Base-by-base conservation (phyloP, 1,284 basidiomycete genomes). In the Puccinia coronata region DNA sequence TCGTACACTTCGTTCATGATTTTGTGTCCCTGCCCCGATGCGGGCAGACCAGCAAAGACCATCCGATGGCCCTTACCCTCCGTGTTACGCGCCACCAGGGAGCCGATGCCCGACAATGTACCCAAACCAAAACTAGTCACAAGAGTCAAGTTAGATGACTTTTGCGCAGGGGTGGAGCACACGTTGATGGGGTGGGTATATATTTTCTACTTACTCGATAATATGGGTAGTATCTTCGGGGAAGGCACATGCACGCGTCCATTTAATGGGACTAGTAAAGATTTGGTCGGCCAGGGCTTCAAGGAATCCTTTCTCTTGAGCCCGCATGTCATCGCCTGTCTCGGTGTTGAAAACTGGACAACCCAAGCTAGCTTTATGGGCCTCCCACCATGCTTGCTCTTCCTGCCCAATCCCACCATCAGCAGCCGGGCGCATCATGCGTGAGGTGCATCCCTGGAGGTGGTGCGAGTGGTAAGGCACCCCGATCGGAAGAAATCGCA, bases 381-480 rank as follows among this genome's bases (percentile, higher is more conserved):
- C 98, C 55, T 96, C 86, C 84, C 81, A 83, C 39, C 78, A 74
- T 65, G 80, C 74, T 47, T 77, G 82, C 81, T 83, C 82, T 11
- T 95, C 93, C 85, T 93, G 90, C 0, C 90, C 88, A 72, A 96
- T 87, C 87, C 98, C 96, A 90, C 91, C 83, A 59, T 89, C 86
- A 57, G 92, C 87, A 81, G 96, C 87, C 9, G 83, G 82, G 20
- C 82, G 69, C 61, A 84, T 73, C 12, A 84, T 82, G 86, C 91
- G 92, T 80, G 94, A 90, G 6, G 94, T 91, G 4, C 91, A 92
- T 55, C 90, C 91, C n/a, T 86, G 85, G 76, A 99, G 89, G 87
- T 98, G 97, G 53, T 89, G 88, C 86, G 93, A 96, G 89, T 99
- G 96, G 88, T 95, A 99, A 0, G 96, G 97, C 0, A 96, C 96